Conservation (phyloP, 2,329 filamentous ascomycete species). For the Clathrospora elynae region DNA sequence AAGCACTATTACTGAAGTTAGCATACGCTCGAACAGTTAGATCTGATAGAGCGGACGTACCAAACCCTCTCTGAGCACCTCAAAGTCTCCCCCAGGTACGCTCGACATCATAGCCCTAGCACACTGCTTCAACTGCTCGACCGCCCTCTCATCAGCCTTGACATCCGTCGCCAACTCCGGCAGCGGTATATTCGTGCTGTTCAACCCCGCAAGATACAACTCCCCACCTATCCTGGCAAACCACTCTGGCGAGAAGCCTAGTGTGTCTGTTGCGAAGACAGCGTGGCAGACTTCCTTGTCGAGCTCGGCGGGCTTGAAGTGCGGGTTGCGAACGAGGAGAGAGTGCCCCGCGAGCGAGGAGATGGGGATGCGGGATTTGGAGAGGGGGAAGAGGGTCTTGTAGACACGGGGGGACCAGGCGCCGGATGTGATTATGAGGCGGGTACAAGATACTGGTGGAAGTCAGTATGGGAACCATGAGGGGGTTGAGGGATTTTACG, state of each 20-base stretch:
- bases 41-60: conserved; percentile 27
- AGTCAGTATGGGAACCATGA: conserved; percentile 16
- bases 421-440: conserved; percentile 70
- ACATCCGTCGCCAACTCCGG: conserved; percentile 61
- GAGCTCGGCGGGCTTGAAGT: conserved; percentile 53
- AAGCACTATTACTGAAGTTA: conserved; percentile 60
- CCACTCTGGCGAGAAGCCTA: conserved; percentile 70
- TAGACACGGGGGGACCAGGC: conserved; percentile 75
- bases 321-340: conserved; percentile 67
- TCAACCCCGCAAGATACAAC: conserved; percentile 75
- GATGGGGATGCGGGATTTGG: conserved; percentile 61
- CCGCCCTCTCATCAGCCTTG: conserved; percentile 53
- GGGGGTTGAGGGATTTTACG: conserved; percentile 4
- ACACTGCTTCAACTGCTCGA: conserved; percentile 58
- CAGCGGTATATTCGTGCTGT: conserved; percentile 64
- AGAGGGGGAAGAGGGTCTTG: conserved; percentile 64
- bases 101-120: conserved; percentile 57
- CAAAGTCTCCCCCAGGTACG: conserved; percentile 57
- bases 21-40: neutral
- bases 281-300: conserved; percentile 64
- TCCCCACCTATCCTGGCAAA: conserved; percentile 70
- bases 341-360: conserved; percentile 72
- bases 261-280: conserved; percentile 66
- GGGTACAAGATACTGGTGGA: conserved; percentile 62
- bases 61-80: conserved; percentile 67